Evolutionary conservation across 176 grass and related monocot species (phyloP), one percentile per base, ranked within the genome.

Genomic region (Pharus latifolius): DNA sequence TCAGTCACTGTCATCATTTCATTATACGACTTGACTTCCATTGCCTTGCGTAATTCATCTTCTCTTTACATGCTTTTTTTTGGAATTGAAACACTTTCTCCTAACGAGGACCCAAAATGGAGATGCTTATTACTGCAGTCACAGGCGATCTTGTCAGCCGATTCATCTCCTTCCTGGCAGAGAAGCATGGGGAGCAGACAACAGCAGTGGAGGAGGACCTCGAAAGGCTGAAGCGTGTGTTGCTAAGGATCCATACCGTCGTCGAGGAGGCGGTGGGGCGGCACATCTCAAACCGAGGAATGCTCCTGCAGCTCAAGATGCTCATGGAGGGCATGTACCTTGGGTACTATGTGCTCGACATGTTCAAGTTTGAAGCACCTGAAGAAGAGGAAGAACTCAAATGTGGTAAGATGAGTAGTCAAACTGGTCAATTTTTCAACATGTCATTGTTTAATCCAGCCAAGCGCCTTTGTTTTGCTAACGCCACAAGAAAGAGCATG

Each of bases 131-230:
- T 41, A 72, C 67, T 35, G 67, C 52, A 35, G 60, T 52, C 2
- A 14, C 11, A 2, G 12, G 60, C 20, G 67, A 84, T 33, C 68
- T 84, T 2, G 20, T 60, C 18, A 73, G 82, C 60, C 61, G 53
- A 0, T 68, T 84, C 61, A 46, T 84, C 53, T 79, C 68, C 25
- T 79, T 73, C n/a, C 2, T 84, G 12, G 42, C 3, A n/a, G 17
- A 49, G 17, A 65, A 43, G 13, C 43, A 10, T 22, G 9, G 14
- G 8, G 12, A 20, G 14, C 54, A 16, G 47, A 18, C 19, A 23
- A n/a, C 26, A 27, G 7, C 20, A 45, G 35, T 38, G 12, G 45
- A 61, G 56, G 45, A 62, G 17, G 63, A 76, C 42, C 4, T 37
- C 3, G 22, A 2, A 61, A 75, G 80, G 3, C 17, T 82, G 70